phyloP scores from a whole-genome alignment of 2,329 filamentous ascomycete species.

The Tympanopsis confertula region DNA sequence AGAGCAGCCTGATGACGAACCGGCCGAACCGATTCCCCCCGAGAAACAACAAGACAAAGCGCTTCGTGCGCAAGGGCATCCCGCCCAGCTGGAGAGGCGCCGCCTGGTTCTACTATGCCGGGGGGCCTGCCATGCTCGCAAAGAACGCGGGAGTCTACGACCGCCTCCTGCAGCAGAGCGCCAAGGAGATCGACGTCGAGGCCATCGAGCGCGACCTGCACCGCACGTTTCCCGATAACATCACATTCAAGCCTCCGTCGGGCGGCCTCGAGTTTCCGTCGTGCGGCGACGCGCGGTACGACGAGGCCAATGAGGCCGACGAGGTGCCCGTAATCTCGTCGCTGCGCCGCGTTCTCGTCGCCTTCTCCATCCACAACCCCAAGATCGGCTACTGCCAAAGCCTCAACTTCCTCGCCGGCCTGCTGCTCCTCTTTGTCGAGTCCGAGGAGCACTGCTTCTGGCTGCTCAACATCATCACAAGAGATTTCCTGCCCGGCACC shows the following conservation, averaged over 20 bases:
- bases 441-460: constrained; percentile 87
- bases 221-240: constrained; percentile 88
- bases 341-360: constrained; percentile 73
- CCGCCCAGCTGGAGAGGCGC: constrained; percentile 89
- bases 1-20: constrained; percentile 61
- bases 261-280: constrained; percentile 12
- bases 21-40: constrained; percentile 69
- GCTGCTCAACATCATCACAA: constrained; percentile 84
- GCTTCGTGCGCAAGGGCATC: constrained; percentile 85
- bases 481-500: constrained; percentile 77
- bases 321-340: constrained; percentile 74
- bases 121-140: constrained; percentile 67
- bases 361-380: constrained; percentile 84
- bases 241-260: constrained; percentile 65
- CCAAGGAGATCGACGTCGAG: constrained; percentile 67
- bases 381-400: constrained; percentile 91
- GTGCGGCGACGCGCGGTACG: constrained; percentile 11
- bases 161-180: constrained; percentile 49
- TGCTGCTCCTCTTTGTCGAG: constrained; percentile 76
- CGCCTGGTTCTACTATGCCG: constrained; percentile 94
- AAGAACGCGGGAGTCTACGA: constrained; percentile 70
- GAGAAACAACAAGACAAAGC: constrained; percentile 71
- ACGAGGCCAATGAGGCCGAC: constrained; percentile 21
- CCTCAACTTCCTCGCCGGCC: constrained; percentile 84
- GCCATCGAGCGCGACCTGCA: constrained; percentile 89